These are phyloP conservation scores for Citeromyces matritensis DNA, from an alignment of 805 yeast genomes.

Conservation along the genomic window DNA sequence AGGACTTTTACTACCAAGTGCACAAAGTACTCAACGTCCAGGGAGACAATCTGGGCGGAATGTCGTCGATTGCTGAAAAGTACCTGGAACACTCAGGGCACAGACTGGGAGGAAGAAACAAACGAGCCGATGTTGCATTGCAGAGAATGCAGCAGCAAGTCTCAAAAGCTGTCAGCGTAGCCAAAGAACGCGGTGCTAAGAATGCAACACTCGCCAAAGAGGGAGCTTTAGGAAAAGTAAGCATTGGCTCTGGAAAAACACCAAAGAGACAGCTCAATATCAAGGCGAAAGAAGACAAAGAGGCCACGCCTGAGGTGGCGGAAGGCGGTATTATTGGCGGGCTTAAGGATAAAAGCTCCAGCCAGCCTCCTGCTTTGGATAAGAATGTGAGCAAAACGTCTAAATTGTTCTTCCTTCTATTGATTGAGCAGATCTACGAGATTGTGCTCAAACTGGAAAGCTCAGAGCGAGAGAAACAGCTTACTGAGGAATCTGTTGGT, in stretches of 20 bases:
- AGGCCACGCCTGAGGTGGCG: slow-evolving; percentile 4
- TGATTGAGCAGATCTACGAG: slow-evolving; percentile 67
- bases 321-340: slow-evolving; percentile 15
- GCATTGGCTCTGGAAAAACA: slow-evolving; percentile 63
- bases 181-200: slow-evolving; percentile 66
- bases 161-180: slow-evolving; percentile 89
- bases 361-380: slow-evolving; percentile 10
- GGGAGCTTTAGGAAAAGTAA: slow-evolving; percentile 83
- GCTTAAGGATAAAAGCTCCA: slow-evolving; percentile 7
- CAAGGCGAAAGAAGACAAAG: slow-evolving; percentile 23
- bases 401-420: slow-evolving; percentile 41
- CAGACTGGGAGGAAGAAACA: slow-evolving; percentile 72
- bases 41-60: slow-evolving; percentile 37
- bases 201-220: slow-evolving; percentile 44
- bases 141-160: slow-evolving; percentile 98
- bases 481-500: slow-evolving; percentile 47
- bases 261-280: slow-evolving; percentile 79
- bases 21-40: slow-evolving; percentile 54
- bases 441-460: slow-evolving; percentile 72
- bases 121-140: slow-evolving; percentile 78
- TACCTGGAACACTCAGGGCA: slow-evolving; percentile 87
- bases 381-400: slow-evolving; percentile 16
- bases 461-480: slow-evolving; percentile 39
- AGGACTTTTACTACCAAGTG: slow-evolving; percentile 93
- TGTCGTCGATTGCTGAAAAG: slow-evolving; percentile 82